Evolutionary conservation across 345 rosid species (phyloP).

Genomic region (Euclidium syriacum): DNA sequence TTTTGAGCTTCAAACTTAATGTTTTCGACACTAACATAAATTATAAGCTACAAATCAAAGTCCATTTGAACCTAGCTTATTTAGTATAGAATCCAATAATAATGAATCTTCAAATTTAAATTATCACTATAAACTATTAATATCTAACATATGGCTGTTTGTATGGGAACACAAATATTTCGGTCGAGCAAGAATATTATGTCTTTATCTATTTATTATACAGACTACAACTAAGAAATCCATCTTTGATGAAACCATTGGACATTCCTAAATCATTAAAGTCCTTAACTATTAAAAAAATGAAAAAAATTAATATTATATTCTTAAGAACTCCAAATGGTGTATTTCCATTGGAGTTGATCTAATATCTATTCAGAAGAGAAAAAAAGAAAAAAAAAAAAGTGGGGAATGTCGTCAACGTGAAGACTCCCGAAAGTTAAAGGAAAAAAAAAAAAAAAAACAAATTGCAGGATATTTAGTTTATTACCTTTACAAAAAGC

Average conservation of each 20-base stretch:
- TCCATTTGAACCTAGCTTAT: not conserved
- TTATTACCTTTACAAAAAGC: slow-evolving; percentile 28
- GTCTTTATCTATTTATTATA: not conserved
- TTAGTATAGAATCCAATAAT: not conserved
- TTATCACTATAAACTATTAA: not conserved
- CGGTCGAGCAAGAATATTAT: not conserved
- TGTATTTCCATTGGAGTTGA: too few species aligned
- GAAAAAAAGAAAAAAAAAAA: not conserved
- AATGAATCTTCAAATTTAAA: not conserved
- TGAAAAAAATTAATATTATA: too few species aligned
- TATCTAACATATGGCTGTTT: not conserved
- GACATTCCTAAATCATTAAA: too few species aligned
- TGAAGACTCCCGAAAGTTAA: slow-evolving; percentile 21
- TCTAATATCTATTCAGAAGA: too few species aligned
- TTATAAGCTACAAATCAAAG: too few species aligned
- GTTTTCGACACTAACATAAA: too few species aligned
- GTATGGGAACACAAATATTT: not conserved
- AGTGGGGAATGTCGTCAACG: slow-evolving; percentile 18
- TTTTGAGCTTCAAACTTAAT: too few species aligned
- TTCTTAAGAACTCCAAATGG: too few species aligned
- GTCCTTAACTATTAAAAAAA: too few species aligned
- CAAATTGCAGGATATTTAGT: not conserved
- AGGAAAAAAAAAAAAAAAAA: not conserved
- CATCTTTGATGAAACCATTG: too few species aligned
- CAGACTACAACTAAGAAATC: not conserved